Base-by-base conservation (phyloP, 768 basidiomycete genomes). In the Gloeophyllum trabeum region DNA sequence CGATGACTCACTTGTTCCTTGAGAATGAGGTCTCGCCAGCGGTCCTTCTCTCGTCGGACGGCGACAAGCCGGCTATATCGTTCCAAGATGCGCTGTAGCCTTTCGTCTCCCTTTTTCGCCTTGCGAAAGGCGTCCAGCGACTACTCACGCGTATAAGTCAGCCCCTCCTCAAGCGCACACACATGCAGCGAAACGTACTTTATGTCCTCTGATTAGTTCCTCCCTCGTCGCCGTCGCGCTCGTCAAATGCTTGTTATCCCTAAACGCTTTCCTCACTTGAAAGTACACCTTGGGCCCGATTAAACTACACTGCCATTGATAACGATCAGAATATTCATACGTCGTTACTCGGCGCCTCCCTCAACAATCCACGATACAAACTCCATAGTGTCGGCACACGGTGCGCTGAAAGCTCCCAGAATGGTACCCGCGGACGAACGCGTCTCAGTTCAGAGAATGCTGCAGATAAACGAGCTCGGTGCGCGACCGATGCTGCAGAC, bases 301-400 rank as follows among this genome's bases (percentile, higher is more conserved):
- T 16, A 32, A 32, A 32, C 28, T 32, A 10, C 25, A 36, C 43
- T 39, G 14, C 39, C 41, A 38, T 40, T 4, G 14, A 19, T 6
- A n/a, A 46, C 24, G 43, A 24, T 20, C 40, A 35, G 21, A 41
- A 28, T 35, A 16, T 30, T 5, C 18, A 24, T 50, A 85, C 82
- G 53, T 73, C 64, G 21, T 71, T 67, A 12, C 67, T 67, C 1
- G 75, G 72, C 4, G 82, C 68, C 30, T 68, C 51, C 22, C 67
- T 61, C 38, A 86, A 58, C 12, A 93, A 66, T 3, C 76, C 75
- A 18, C 87, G 71, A 56, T 91, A 93, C 4, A 92, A 61, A 0
- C 66, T 58, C 82, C 85, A 87, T 50, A 83, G 57, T 0, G 86
- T 89, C 3, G 90, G 88, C 21, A 79, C 59, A 18, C 80, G 73